phyloP scores from a whole-genome alignment of 1,284 basidiomycete species.

The Papiliotrema laurentii region DNA sequence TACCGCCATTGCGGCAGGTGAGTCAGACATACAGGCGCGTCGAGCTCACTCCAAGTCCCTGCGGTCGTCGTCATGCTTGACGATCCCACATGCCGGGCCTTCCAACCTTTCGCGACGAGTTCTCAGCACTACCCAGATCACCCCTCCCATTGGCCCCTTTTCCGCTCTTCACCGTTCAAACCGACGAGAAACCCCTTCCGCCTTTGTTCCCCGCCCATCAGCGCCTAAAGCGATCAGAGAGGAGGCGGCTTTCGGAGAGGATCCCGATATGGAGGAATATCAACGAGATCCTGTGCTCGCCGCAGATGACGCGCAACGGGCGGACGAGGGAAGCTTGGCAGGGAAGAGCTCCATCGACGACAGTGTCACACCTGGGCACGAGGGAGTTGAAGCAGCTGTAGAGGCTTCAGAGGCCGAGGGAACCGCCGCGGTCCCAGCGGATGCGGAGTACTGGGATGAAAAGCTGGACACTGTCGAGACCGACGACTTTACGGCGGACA shows the following conservation, averaged over 20 bases:
- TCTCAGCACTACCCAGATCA: background rate
- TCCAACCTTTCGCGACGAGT: background rate
- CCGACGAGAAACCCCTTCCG: too few species aligned
- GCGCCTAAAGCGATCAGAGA: too few species aligned
- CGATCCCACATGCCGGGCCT: slow-evolving; percentile 1
- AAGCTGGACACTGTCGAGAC: background rate
- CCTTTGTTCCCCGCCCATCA: too few species aligned
- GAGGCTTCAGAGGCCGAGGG: background rate
- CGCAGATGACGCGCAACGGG: background rate
- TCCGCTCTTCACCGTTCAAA: background rate
- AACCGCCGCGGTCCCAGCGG: background rate
- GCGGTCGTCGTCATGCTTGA: background rate
- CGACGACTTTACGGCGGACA: background rate
- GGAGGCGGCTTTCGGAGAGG: too few species aligned
- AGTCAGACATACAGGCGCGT: background rate
- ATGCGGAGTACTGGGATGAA: background rate
- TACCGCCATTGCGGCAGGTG: slow-evolving; percentile 2
- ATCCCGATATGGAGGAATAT: too few species aligned
- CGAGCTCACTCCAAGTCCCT: background rate
- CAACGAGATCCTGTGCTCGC: too few species aligned
- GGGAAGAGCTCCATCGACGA: too few species aligned
- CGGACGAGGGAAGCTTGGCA: too few species aligned
- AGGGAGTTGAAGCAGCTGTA: background rate
- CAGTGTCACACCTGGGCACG: too few species aligned
- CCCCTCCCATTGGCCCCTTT: background rate